Conservation (phyloP, 148 eudicot species). For the Spergularia bocconei region DNA sequence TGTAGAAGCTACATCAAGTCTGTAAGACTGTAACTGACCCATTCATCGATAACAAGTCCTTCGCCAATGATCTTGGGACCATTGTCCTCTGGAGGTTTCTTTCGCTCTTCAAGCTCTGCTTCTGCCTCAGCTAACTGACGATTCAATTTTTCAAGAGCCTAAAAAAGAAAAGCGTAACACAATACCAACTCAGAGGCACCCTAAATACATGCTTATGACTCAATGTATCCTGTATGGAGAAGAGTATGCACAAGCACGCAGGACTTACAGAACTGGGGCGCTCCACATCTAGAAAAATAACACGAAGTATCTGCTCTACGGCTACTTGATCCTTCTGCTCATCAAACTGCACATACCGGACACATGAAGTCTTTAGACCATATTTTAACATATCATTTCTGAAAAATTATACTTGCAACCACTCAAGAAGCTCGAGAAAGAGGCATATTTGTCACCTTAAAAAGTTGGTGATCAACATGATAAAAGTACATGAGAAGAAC, state of each 20-base stretch:
- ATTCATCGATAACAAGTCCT: conserved; percentile 98
- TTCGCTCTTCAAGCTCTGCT: conserved; percentile 87
- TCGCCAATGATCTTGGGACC: conserved; percentile 88
- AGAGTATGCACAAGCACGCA: background rate
- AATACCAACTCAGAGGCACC: background rate
- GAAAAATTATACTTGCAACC: background rate
- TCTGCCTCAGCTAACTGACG: conserved; percentile 94
- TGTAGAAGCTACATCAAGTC: background rate
- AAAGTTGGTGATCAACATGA: too few relatives aligned
- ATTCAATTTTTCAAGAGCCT: conserved; percentile 90
- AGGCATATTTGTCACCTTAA: too few relatives aligned
- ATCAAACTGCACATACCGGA: conserved; percentile 58
- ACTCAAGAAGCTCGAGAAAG: too few relatives aligned
- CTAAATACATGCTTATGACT: background rate
- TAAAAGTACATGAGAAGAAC: too few relatives aligned
- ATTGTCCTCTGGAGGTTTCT: conserved; percentile 84
- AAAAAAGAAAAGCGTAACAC: background rate
- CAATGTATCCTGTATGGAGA: background rate
- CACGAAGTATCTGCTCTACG: conserved; percentile 84
- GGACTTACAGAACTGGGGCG: conserved; percentile 76
- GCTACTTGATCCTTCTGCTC: conserved; percentile 96
- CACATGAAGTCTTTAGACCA: background rate
- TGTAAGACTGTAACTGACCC: conserved; percentile 55
- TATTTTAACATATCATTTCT: background rate
- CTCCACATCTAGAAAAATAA: conserved; percentile 78